phyloP scores from a whole-genome alignment of 2,329 filamentous ascomycete species.

The Fusarium oligoseptatum region DNA sequence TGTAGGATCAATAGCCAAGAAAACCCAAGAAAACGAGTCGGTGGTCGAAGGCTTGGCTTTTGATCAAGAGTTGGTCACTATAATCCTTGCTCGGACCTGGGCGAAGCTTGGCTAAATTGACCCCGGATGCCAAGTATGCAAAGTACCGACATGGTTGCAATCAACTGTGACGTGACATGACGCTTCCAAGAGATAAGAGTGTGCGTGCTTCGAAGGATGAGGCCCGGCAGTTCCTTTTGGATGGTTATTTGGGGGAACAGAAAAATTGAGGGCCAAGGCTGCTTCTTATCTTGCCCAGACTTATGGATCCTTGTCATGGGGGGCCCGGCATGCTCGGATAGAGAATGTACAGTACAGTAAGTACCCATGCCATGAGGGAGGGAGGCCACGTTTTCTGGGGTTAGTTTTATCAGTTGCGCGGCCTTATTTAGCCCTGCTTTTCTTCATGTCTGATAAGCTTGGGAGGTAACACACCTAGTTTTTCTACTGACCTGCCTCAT shows the following conservation, averaged over 20 bases:
- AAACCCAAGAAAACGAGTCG: constrained; percentile 23
- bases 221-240: not conserved
- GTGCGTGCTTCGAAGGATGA: not conserved
- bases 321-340: not conserved
- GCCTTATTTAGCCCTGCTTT: not conserved
- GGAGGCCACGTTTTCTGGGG: not conserved
- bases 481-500: not conserved
- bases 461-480: not conserved
- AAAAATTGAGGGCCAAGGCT: not conserved
- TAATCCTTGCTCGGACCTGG: not conserved
- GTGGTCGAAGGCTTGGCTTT: constrained; percentile 26
- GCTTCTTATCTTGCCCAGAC: constrained; percentile 3
- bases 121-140: not conserved
- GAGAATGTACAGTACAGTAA: not conserved
- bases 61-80: not conserved
- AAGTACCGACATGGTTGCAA: not conserved
- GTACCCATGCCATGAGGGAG: not conserved
- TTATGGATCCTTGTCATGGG: not conserved
- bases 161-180: not conserved
- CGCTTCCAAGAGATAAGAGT: not conserved
- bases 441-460: not conserved
- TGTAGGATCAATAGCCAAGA: constrained; percentile 11
- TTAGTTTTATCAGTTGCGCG: not conserved
- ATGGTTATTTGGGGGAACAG: not conserved
- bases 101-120: not conserved